These are phyloP conservation scores for Lachancea dasiensis DNA, from an alignment of 805 yeast genomes.

Conservation along the genomic window DNA sequence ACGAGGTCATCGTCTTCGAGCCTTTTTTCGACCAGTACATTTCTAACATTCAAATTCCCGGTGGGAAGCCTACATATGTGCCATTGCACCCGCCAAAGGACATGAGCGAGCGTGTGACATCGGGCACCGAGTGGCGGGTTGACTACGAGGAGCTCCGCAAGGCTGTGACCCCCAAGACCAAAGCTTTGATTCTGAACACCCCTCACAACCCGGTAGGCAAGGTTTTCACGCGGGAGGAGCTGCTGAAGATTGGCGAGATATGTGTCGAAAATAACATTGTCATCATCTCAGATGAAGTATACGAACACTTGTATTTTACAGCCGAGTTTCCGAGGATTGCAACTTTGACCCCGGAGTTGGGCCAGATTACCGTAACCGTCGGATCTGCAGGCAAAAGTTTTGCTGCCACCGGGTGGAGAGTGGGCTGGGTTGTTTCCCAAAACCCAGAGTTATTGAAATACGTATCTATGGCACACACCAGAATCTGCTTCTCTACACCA, in stretches of 20 bases:
- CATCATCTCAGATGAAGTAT: conserved; percentile 89
- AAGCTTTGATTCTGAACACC: conserved; percentile 79
- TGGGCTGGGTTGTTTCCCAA: conserved; percentile 87
- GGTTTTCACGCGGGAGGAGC: conserved; percentile 71
- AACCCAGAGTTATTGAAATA: conserved; percentile 74
- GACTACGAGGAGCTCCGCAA: conserved; percentile 71
- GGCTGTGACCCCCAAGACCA: conserved; percentile 70
- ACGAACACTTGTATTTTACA: conserved; percentile 78
- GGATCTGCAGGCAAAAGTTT: conserved; percentile 98
- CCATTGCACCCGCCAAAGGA: conserved; percentile 79
- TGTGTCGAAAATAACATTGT: conserved; percentile 82
- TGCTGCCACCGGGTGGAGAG: conserved; percentile 99
- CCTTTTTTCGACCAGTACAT: conserved; percentile 97
- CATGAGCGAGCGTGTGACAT: conserved; percentile 53
- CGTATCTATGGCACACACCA: conserved; percentile 83
- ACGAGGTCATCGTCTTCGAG: conserved; percentile 93
- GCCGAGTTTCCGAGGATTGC: conserved; percentile 75
- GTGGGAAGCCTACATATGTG: conserved; percentile 86
- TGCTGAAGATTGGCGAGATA: conserved; percentile 66
- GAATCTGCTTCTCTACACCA: conserved; percentile 89
- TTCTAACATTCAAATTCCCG: conserved; percentile 87
- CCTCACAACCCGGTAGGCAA: conserved; percentile 98
- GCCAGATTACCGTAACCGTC: conserved; percentile 74
- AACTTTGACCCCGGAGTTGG: conserved; percentile 71
- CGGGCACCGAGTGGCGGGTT: conserved; percentile 83